A percentile compares a stretch with the other conserved stretches of the same genome.
Evolutionary conservation across 305 asterid genomes (phyloP).

Genomic region (Galium porrigens): DNA sequence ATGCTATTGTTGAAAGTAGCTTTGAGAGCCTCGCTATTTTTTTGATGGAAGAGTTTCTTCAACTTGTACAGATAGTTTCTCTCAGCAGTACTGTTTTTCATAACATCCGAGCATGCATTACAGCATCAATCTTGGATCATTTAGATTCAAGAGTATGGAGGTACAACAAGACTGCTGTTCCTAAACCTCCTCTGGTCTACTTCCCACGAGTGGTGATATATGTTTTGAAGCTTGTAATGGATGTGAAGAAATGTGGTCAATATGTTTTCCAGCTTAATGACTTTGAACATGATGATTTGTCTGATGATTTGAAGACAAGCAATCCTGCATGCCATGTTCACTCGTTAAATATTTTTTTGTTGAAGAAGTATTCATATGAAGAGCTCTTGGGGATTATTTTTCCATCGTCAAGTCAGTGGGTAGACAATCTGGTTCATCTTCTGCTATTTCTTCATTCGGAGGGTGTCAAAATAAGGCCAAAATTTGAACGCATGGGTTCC

Average conservation of each 20-base stretch:
- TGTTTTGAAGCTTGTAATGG: slow-evolving; percentile 55
- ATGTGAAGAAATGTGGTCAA: slow-evolving; percentile 42
- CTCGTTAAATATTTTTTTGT: slow-evolving; percentile 28
- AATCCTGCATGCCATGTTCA: slow-evolving; percentile 41
- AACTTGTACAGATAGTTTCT: slow-evolving; percentile 44
- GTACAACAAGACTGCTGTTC: slow-evolving; percentile 33
- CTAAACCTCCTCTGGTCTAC: slow-evolving; percentile 62
- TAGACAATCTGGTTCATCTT: slow-evolving; percentile 65
- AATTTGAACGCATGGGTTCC: slow-evolving; percentile 59
- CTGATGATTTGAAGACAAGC: slow-evolving; percentile 21
- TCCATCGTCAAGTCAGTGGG: slow-evolving; percentile 63
- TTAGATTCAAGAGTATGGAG: slow-evolving; percentile 55
- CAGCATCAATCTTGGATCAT: slow-evolving; percentile 52
- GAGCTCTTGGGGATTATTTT: slow-evolving; percentile 57
- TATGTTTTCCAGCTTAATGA: slow-evolving; percentile 39
- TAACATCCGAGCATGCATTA: slow-evolving; percentile 57
- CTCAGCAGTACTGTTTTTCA: slow-evolving; percentile 40
- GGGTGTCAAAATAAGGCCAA: slow-evolving; percentile 65
- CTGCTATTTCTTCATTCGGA: slow-evolving; percentile 61
- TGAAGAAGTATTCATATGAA: slow-evolving; percentile 48
- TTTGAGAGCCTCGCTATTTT: slow-evolving; percentile 53
- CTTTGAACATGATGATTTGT: slow-evolving; percentile 21
- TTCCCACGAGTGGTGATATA: slow-evolving; percentile 61
- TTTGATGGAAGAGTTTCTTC: slow-evolving; percentile 73
- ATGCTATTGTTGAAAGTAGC: slow-evolving; percentile 46